A percentile compares a stretch with the other conserved stretches of the same genome.
These are phyloP conservation scores for Phoma sp. DNA, from an alignment of 2,329 filamentous ascomycete genomes.

Conservation along the genomic window DNA sequence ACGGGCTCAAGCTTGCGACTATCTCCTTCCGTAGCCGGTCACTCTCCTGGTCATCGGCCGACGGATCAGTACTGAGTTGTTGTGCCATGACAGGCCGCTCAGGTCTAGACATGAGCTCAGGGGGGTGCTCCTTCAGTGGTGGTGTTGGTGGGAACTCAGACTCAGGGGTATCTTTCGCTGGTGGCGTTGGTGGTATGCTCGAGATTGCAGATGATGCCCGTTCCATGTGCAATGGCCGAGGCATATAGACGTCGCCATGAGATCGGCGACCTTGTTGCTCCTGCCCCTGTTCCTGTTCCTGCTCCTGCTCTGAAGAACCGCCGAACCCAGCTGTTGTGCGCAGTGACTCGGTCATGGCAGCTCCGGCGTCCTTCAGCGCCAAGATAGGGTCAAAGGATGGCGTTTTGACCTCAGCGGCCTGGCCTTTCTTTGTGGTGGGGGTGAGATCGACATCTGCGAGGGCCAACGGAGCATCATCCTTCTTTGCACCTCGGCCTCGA, in stretches of 20 bases:
- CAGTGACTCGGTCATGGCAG: constrained; percentile 56
- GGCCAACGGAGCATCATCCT: constrained; percentile 15
- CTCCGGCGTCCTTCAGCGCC: constrained; percentile 55
- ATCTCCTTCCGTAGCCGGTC: constrained; percentile 77
- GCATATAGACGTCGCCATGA: constrained; percentile 46
- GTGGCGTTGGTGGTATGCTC: constrained; percentile 54
- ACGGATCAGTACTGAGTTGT: constrained; percentile 57
- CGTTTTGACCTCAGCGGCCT: constrained; percentile 30
- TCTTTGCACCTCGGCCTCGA: constrained; percentile 25
- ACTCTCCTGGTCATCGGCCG: constrained; percentile 69
- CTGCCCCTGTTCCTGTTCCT: constrained; percentile 16
- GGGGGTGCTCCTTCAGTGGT: constrained; percentile 49
- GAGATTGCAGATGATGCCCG: constrained; percentile 44
- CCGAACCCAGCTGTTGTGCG: constrained; percentile 46
- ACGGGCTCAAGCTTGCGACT: constrained; percentile 66
- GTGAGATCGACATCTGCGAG: constrained; percentile 42
- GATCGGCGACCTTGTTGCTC: constrained; percentile 1
- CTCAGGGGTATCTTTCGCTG: constrained; percentile 51
- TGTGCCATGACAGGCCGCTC: constrained; percentile 37
- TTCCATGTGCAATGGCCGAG: constrained; percentile 48
- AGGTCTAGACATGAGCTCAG: constrained; percentile 20
- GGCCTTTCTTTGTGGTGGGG: constrained; percentile 47
- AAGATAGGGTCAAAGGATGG: constrained; percentile 45
- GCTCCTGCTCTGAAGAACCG: constrained; percentile 25
- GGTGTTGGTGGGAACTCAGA: constrained; percentile 40